Conservation (phyloP, 768 basidiomycete species). For the Auricularia heimuer region DNA sequence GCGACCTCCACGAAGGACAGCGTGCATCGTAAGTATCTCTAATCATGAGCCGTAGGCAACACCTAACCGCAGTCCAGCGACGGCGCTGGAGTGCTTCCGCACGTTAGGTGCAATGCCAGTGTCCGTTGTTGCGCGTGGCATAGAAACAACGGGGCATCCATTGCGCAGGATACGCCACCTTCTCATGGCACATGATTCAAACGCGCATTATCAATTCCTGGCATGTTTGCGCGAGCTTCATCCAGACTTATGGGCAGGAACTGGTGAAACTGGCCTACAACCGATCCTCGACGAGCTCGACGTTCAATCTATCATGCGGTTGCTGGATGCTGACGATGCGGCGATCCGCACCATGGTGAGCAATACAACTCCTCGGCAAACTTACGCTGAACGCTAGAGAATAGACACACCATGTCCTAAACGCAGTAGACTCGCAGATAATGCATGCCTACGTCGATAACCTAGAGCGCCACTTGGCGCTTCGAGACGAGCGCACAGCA, state of each 20-base stretch:
- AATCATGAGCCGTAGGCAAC: background rate
- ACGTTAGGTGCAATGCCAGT: slow-evolving; percentile 19
- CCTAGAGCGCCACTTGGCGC: slow-evolving; percentile 14
- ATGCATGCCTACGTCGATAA: slow-evolving; percentile 38
- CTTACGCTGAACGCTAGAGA: background rate
- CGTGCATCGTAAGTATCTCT: background rate
- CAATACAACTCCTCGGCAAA: background rate
- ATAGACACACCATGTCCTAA: slow-evolving; percentile 53
- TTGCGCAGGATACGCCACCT: slow-evolving; percentile 35
- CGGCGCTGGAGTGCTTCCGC: slow-evolving; percentile 26
- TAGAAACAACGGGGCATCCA: slow-evolving; percentile 1
- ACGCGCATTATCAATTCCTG: slow-evolving; percentile 59
- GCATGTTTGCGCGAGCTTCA: slow-evolving; percentile 51
- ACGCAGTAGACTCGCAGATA: slow-evolving; percentile 47
- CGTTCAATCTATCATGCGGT: slow-evolving; percentile 60
- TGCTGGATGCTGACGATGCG: slow-evolving; percentile 51
- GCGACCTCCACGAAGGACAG: background rate
- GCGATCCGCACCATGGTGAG: slow-evolving; percentile 49
- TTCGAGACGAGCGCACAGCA: background rate
- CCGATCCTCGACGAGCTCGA: slow-evolving; percentile 60
- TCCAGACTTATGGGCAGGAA: slow-evolving; percentile 57
- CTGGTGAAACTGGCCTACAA: slow-evolving; percentile 32
- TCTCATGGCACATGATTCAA: slow-evolving; percentile 45
- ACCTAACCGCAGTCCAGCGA: slow-evolving; percentile 13
- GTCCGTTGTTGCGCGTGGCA: slow-evolving; percentile 3